Conservation (phyloP, 139 green algal species). For the Eudorina sp. region DNA sequence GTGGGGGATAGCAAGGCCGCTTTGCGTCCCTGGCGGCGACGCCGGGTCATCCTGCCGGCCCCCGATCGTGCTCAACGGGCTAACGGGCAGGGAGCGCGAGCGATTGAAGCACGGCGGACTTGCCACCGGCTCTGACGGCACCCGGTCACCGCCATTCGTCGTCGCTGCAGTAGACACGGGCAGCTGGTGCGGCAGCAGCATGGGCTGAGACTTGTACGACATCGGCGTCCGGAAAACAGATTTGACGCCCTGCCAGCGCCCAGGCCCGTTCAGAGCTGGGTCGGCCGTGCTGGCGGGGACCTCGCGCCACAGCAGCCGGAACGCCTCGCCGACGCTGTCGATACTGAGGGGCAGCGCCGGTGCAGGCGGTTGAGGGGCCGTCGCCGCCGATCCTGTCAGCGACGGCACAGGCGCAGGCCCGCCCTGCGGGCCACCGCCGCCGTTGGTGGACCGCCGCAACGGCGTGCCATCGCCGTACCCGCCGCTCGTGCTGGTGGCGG, state of each 20-base stretch:
- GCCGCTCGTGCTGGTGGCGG: neutral
- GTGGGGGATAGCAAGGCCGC: no score
- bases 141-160: no score
- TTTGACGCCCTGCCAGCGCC: constrained; percentile 15
- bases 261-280: neutral
- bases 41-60: no score
- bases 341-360: neutral
- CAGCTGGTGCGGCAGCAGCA: neutral
- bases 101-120: neutral
- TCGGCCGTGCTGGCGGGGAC: neutral
- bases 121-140: neutral
- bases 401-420: neutral
- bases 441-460: neutral
- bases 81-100: constrained; percentile 19
- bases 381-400: neutral
- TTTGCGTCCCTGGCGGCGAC: neutral
- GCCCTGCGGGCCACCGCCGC: neutral
- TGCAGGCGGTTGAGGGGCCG: neutral
- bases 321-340: constrained; percentile 8
- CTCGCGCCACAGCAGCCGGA: constrained; percentile 32
- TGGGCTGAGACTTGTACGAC: neutral
- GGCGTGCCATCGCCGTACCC: no score
- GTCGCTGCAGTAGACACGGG: neutral
- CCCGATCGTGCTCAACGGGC: neutral
- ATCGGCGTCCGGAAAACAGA: neutral